A percentile compares a stretch with the other conserved stretches of the same genome.
phyloP scores from a whole-genome alignment of 305 asterid genomes.

The Fraxinus ornus region DNA sequence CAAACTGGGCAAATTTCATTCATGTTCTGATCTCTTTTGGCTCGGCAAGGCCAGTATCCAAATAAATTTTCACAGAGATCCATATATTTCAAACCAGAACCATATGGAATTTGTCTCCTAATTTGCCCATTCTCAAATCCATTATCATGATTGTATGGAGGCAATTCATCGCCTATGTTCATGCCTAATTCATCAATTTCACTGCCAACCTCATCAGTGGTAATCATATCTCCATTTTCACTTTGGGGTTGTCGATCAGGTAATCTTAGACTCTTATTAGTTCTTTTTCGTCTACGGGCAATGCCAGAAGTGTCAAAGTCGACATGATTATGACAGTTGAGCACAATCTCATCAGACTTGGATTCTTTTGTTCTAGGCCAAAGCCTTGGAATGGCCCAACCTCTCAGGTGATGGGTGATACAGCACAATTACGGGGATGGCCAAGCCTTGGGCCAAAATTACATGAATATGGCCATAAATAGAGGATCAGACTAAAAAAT shows the following conservation, averaged over 20 bases:
- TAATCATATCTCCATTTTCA: conserved; percentile 23
- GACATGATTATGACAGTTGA: conserved; percentile 24
- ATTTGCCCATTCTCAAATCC: conserved; percentile 26
- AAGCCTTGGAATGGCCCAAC: neutral
- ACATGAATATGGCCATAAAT: too few species aligned
- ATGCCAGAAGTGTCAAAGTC: conserved; percentile 11
- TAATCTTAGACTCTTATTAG: neutral
- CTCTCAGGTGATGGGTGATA: neutral
- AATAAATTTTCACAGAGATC: conserved; percentile 72
- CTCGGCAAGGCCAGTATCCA: conserved; percentile 89
- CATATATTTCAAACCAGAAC: conserved; percentile 73
- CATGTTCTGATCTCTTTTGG: conserved; percentile 37
- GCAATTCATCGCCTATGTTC: conserved; percentile 16
- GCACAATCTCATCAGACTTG: neutral
- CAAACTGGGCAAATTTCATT: conserved; percentile 18
- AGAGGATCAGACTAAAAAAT: too few species aligned
- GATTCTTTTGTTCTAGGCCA: neutral
- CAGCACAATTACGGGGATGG: neutral
- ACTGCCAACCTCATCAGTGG: neutral
- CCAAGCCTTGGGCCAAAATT: too few species aligned
- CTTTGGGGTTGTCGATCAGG: neutral
- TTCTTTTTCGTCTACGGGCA: neutral
- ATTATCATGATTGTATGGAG: conserved; percentile 17
- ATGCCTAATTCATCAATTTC: conserved; percentile 12
- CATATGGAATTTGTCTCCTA: conserved; percentile 37